Percentiles rank a stretch among this genome's conserved stretches.
Conservation (phyloP, 345 rosid species). For the Eucalyptus coolabah region DNA sequence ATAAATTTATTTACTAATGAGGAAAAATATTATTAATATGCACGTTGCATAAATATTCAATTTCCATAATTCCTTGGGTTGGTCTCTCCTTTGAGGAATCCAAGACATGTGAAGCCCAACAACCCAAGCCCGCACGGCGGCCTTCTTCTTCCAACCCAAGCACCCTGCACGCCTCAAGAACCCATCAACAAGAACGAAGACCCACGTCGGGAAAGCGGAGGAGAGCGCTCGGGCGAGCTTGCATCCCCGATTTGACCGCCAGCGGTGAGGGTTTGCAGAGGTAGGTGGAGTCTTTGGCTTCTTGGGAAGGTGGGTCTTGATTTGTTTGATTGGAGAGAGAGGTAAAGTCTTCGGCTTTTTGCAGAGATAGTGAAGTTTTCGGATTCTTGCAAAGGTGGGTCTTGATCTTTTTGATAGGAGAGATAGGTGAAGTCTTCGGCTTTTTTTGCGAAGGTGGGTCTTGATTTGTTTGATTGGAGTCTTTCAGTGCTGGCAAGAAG, state of each 20-base stretch:
- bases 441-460: background rate
- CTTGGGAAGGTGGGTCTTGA: background rate
- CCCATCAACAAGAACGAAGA: background rate
- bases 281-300: background rate
- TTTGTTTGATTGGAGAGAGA: background rate
- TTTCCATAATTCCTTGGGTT: background rate
- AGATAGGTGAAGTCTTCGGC: background rate
- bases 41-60: background rate
- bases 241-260: background rate
- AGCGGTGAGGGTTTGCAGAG: background rate
- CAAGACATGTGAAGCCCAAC: background rate
- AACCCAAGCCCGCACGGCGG: background rate
- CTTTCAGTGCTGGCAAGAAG: background rate
- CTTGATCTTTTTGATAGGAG: background rate
- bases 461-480: background rate
- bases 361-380: background rate
- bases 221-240: background rate
- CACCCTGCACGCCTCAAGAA: background rate
- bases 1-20: background rate
- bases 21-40: background rate
- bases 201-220: background rate
- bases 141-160: background rate
- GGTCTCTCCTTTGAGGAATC: background rate
- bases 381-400: background rate
- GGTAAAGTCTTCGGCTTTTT: background rate